Evolutionary conservation across 176 grass and related monocot genomes (phyloP), one percentile per base, ranked within the genome.

Genomic region (Carex pumila): DNA sequence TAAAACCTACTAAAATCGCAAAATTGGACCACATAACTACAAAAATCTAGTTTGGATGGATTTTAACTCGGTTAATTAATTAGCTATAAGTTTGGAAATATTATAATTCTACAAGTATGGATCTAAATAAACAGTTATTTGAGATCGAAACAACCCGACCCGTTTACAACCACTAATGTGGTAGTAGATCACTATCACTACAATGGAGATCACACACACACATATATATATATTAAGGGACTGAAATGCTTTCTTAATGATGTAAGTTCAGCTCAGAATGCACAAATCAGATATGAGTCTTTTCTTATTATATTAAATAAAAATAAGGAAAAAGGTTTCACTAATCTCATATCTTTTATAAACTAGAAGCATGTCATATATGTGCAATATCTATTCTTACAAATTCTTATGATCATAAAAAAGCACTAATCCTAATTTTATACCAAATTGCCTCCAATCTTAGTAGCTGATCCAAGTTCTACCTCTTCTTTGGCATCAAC

Each of bases 401-500:
- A 77, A 54, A 34, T 13, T 32, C 14, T 78, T 34, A 57, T 32
- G 13, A 30, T 78, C 29, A 78, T 34, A 78, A 54, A 3, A 55
- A 1, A 77, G 56, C 56, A 30, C 19, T 34, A 12, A 77, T 64
- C 2, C 56, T 81, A 82, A 83, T 18, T 65, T 84, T 84, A 94
- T 54, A 88, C 87, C 18, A 90, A 54, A 30, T 41, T 85, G 62
- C 15, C 64, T 17, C 72, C 81, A 45, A 84, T 87, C 76, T 90
- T 90, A 19, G 63, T 4, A 21, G 12, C 67, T 57, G 73, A 34
- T 8, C 70, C 31, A 79, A 84, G 61, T 73, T 91, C 79, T 19
- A 87, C n/a, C 55, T 87, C 92, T 72, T 79, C 43, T 84, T 50
- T 45, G 65, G 36, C 54, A 54, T 47, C 70, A 47, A 64, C 34